Conservation (phyloP, 192 early-diverging fungal genomes). For the Coemansia sp. region DNA sequence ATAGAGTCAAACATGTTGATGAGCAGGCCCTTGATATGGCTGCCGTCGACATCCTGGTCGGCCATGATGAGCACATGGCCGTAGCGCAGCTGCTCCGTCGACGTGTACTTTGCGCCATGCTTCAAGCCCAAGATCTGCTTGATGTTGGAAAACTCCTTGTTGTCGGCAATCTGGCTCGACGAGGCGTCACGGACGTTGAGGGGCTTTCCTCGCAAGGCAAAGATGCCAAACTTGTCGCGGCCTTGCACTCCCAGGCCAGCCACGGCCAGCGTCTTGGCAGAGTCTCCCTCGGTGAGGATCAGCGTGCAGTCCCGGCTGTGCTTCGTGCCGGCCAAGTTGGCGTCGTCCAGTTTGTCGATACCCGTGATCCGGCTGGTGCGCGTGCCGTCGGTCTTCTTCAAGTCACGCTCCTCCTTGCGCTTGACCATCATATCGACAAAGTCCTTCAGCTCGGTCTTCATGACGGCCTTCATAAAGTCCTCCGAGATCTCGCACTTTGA, state of each 20-base stretch:
- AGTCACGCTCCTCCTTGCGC: slow-evolving; percentile 68
- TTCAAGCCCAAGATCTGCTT: slow-evolving; percentile 94
- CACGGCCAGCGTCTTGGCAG: slow-evolving; percentile 88
- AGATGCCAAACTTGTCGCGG: slow-evolving; percentile 89
- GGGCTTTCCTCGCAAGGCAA: slow-evolving; percentile 94
- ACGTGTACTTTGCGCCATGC: slow-evolving; percentile 78
- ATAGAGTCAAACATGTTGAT: slow-evolving; percentile 95
- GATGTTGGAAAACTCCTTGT: slow-evolving; percentile 84
- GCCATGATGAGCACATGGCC: slow-evolving; percentile 98
- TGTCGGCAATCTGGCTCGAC: slow-evolving; percentile 65
- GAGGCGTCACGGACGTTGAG: slow-evolving; percentile 93
- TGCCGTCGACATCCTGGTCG: slow-evolving; percentile 97
- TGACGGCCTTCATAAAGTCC: slow-evolving; percentile 81
- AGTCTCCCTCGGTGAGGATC: slow-evolving; percentile 97
- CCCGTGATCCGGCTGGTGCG: slow-evolving; percentile 67
- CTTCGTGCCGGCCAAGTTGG: slow-evolving; percentile 82
- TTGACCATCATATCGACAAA: slow-evolving; percentile 70
- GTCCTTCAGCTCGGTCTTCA: slow-evolving; percentile 84
- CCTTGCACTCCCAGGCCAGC: slow-evolving; percentile 85
- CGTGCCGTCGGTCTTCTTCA: slow-evolving; percentile 89
- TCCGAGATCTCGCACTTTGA: slow-evolving; percentile 74
- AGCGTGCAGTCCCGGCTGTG: slow-evolving; percentile 81
- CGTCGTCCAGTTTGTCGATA: slow-evolving; percentile 92
- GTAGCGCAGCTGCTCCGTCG: slow-evolving; percentile 78
- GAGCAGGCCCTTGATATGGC: slow-evolving; percentile 95